Conservation (phyloP, 495 filamentous ascomycete genomes). For the Podospora didyma region DNA sequence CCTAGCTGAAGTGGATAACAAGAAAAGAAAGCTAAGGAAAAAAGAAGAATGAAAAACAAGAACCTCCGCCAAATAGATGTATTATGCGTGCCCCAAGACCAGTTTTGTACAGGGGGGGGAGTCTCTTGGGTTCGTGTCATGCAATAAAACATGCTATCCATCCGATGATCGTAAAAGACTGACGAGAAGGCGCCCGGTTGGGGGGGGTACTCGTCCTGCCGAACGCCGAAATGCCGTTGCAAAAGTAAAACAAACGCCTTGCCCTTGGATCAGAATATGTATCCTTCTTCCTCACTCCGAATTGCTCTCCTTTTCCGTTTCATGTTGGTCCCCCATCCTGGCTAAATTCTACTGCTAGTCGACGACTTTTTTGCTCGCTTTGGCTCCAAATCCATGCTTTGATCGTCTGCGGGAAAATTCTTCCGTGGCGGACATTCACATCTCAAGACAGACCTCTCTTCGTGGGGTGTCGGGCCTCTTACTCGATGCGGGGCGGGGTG, state of each 20-base stretch:
- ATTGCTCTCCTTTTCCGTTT: too few species aligned
- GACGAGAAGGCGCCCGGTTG: too few species aligned
- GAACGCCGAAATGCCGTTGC: neutral
- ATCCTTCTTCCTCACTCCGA: neutral
- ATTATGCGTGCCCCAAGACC: too few species aligned
- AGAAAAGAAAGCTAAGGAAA: too few species aligned
- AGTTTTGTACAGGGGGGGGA: too few species aligned
- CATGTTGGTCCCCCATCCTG: too few species aligned
- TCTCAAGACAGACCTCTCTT: neutral
- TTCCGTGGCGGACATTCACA: neutral
- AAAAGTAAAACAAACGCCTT: neutral
- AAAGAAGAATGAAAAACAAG: too few species aligned
- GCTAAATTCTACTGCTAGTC: neutral
- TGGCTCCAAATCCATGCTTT: neutral
- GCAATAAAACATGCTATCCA: too few species aligned
- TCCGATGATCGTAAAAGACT: too few species aligned
- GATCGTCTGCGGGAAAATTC: too few species aligned
- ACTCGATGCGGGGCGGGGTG: conserved; percentile 35
- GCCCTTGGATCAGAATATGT: neutral
- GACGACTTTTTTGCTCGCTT: neutral
- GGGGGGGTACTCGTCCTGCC: neutral
- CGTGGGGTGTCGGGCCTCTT: neutral
- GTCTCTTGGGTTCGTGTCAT: neutral
- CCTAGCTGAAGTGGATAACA: neutral
- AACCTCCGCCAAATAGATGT: too few species aligned